Conservation (phyloP, 176 grass and related monocot species). For the Lolium perenne region DNA sequence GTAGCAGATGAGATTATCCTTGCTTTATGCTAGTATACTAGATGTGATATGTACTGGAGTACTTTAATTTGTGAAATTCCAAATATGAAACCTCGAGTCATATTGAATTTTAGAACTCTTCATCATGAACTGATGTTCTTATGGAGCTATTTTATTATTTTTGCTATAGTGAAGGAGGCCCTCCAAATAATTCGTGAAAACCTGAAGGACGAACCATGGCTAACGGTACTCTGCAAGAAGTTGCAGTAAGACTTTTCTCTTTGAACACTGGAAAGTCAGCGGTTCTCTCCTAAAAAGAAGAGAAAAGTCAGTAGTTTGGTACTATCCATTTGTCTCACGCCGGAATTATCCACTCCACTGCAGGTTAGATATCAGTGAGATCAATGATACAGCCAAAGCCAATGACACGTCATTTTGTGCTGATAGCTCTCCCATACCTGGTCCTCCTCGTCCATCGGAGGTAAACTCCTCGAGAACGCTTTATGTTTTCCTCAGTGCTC, state of each 20-base stretch:
- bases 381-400: conserved; percentile 46
- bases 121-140: conserved; percentile 21
- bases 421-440: conserved; percentile 48
- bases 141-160: conserved; percentile 19
- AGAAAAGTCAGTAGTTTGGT: neutral
- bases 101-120: neutral
- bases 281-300: neutral
- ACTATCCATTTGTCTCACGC: neutral
- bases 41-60: neutral
- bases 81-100: neutral
- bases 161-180: conserved; percentile 68
- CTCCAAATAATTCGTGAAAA: conserved; percentile 87
- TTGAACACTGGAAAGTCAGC: neutral
- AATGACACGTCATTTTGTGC: conserved; percentile 41
- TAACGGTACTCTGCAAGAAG: conserved; percentile 67
- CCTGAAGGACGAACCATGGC: conserved; percentile 80
- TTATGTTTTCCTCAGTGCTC: neutral
- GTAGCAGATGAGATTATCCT: conserved; percentile 7
- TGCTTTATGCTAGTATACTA: conserved; percentile 13
- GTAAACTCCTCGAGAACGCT: conserved; percentile 33
- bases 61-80: neutral
- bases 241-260: conserved; percentile 65
- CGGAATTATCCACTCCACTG: conserved; percentile 30
- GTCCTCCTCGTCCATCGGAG: conserved; percentile 50
- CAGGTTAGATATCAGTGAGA: conserved; percentile 70